Conservation (phyloP, 768 basidiomycete genomes). For the Boletus sp. region DNA sequence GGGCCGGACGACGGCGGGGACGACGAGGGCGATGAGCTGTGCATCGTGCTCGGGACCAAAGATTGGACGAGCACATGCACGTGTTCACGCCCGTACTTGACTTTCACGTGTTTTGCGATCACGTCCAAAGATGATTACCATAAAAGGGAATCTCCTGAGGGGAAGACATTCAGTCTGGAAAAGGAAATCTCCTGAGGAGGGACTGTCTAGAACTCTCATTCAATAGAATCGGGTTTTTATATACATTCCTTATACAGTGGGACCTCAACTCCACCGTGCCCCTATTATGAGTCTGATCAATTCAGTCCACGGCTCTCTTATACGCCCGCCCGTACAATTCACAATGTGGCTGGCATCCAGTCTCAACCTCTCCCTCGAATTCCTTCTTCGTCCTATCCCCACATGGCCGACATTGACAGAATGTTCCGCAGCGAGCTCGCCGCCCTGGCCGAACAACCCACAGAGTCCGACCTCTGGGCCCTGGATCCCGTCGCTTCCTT, state of each 20-base stretch:
- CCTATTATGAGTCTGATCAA: neutral
- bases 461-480: constrained; percentile 6
- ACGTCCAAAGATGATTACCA: neutral
- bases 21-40: constrained; percentile 9
- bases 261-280: neutral
- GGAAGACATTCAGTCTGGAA: neutral
- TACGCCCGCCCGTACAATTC: neutral
- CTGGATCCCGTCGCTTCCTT: neutral
- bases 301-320: neutral
- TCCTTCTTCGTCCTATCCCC: neutral
- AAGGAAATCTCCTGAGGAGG: constrained; percentile 1
- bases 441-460: constrained; percentile 4
- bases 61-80: constrained; percentile 6
- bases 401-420: constrained; percentile 26
- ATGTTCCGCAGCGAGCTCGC: constrained; percentile 24
- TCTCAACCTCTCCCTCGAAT: neutral
- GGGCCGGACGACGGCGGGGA: constrained; percentile 8
- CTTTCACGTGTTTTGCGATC: constrained; percentile 26
- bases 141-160: constrained; percentile 8
- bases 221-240: neutral
- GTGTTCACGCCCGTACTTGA: neutral
- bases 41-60: too few species aligned
- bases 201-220: too few species aligned
- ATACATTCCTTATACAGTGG: too few species aligned
- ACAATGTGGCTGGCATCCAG: constrained; percentile 15